These are phyloP conservation scores for Coprinellus micaceus DNA, from an alignment of 768 basidiomycete genomes.

Conservation along the genomic window DNA sequence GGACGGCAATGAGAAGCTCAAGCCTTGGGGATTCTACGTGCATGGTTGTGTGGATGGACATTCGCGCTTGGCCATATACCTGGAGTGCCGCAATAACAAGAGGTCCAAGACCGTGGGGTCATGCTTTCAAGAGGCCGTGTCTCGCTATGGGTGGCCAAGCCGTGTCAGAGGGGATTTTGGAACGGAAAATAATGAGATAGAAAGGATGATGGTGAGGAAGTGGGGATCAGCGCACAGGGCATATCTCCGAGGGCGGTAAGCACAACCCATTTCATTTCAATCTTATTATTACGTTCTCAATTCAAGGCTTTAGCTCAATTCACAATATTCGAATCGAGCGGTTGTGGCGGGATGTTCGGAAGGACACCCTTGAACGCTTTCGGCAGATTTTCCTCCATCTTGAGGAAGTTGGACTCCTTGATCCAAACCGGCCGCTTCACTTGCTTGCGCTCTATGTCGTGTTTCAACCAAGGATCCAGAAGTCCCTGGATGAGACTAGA, in stretches of 20 bases:
- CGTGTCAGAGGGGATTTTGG: constrained; percentile 24
- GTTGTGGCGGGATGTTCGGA: constrained; percentile 21
- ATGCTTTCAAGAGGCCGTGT: constrained; percentile 18
- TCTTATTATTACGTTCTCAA: neutral
- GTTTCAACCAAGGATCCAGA: constrained; percentile 26
- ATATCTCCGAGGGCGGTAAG: constrained; percentile 21
- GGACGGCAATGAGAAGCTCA: constrained; percentile 35
- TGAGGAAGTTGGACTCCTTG: constrained; percentile 21
- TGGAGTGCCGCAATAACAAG: constrained; percentile 27
- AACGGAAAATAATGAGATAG: constrained; percentile 23
- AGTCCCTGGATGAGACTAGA: constrained; percentile 19
- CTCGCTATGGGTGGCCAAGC: constrained; percentile 29
- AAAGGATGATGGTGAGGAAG: constrained; percentile 8
- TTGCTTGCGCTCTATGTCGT: constrained; percentile 22
- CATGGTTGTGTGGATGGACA: constrained; percentile 38
- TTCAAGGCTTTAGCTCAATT: constrained; percentile 15
- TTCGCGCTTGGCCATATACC: constrained; percentile 29
- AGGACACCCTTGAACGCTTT: constrained; percentile 27
- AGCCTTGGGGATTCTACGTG: constrained; percentile 32
- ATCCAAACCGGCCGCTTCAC: constrained; percentile 17
- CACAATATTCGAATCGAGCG: constrained; percentile 27
- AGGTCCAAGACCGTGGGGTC: constrained; percentile 18
- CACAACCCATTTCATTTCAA: no score
- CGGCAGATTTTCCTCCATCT: constrained; percentile 26
- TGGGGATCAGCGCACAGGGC: constrained; percentile 14